Evolutionary conservation across 169 alveolate genomes (phyloP), one percentile per base, ranked within the genome.

Genomic region (Plasmodium adleri): DNA sequence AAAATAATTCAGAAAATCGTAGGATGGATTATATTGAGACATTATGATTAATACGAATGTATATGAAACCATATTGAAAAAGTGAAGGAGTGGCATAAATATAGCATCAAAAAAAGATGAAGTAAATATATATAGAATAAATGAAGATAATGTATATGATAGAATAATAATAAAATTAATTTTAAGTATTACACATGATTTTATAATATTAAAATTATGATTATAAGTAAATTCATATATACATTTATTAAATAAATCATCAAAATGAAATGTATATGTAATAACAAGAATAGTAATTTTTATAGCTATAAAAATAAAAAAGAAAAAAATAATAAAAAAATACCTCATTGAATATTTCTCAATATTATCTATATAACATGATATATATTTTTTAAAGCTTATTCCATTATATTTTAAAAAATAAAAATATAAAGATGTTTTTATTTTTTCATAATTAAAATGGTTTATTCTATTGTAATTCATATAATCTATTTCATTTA

Each of bases 341-440:
- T 50, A 50, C 3, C 56, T 56, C 0, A 10, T 49, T 1, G 74
- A 64, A 52, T 78, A 59, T 22, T 64, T 63, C 26, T 78, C 76
- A 15, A 78, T 78, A 64, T 66, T 56, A 20, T 78, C 89, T 17
- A 78, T 70, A 78, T 78, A 78, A 15, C 76, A 78, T 0, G 89
- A 64, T 58, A 66, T 66, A 59, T 66, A 22, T 49, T 59, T 78
- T 78, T 64, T 64, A 12, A 78, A 47, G 7, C 67, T 66, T 43
- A 78, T 43, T 66, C 89, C 78, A 2, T 66, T 78, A 70, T 78
- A 66, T 50, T 66, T 63, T 64, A 78, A 49, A 64, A 64, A 78
- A 9, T 47, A 59, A 15, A 78, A 50, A 26, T 64, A 59, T 13
- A 24, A 64, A 2, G 50, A 45, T 32, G 22, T 15, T 32, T 43